Percentiles rank a stretch among this genome's conserved stretches.
These are phyloP conservation scores for Tetradesmus lagerheimii DNA, from an alignment of 139 green algal genomes.

Conservation along the genomic window DNA sequence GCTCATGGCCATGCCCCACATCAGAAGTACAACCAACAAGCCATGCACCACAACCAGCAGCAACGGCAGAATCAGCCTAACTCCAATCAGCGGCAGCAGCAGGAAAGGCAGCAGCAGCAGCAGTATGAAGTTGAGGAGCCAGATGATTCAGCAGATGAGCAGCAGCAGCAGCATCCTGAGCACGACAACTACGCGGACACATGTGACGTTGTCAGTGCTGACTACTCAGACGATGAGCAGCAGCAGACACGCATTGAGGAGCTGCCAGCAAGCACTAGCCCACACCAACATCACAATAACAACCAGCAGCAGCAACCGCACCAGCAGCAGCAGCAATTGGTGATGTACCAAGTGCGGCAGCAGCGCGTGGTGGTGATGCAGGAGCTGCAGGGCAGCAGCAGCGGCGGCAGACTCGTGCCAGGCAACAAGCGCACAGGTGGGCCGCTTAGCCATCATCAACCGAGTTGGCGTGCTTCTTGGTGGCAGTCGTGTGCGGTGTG, in stretches of 20 bases:
- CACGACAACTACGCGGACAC: not conserved
- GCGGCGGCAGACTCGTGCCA: not conserved
- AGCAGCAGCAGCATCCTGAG: conserved; percentile 19
- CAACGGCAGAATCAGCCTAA: not conserved
- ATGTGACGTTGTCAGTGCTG: not conserved
- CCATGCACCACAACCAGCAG: not conserved
- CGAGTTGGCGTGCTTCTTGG: too few species aligned
- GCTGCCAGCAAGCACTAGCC: not conserved
- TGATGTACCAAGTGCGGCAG: not conserved
- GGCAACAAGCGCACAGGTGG: not conserved
- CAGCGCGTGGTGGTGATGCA: not conserved
- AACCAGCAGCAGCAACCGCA: conserved; percentile 9
- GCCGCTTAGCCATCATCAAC: too few species aligned
- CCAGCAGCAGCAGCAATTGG: not conserved
- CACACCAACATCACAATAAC: not conserved
- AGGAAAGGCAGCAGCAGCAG: conserved; percentile 6
- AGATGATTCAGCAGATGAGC: not conserved
- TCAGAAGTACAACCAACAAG: not conserved
- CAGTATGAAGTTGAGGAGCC: not conserved
- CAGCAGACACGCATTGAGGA: not conserved
- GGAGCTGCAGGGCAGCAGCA: conserved; percentile 5
- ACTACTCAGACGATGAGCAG: not conserved
- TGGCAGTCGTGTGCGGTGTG: conserved; percentile 10
- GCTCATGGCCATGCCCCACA: not conserved
- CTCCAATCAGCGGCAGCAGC: not conserved